Evolutionary conservation across 139 green algal species (phyloP).

Genomic region (Chlorella vulgaris): DNA sequence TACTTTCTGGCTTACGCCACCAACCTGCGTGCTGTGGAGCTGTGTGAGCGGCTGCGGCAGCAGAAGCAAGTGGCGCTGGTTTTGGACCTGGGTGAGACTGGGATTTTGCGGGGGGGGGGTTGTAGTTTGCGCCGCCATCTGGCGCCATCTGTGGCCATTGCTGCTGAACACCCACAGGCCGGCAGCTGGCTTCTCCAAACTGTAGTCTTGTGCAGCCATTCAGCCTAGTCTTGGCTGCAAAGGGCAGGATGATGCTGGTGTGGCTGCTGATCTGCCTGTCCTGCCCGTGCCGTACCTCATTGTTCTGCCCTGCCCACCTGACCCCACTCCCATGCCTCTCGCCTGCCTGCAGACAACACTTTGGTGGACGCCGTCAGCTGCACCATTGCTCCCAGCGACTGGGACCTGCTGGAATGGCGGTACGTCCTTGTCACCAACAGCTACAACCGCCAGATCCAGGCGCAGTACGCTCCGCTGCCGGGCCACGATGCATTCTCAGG

Average conservation of each 20-base stretch:
- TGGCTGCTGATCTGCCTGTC: too few relatives aligned
- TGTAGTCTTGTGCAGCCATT: too few relatives aligned
- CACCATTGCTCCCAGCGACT: conserved; percentile 23
- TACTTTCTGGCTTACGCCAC: conserved; percentile 52
- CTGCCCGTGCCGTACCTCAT: too few relatives aligned
- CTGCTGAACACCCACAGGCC: too few relatives aligned
- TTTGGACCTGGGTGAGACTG: conserved; percentile 22
- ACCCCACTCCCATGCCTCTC: too few relatives aligned
- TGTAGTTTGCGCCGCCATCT: not conserved
- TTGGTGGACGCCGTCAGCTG: conserved; percentile 38
- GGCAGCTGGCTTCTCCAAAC: too few relatives aligned
- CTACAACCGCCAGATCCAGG: conserved; percentile 21
- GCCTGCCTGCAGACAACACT: conserved; percentile 54
- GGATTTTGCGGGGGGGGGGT: not conserved
- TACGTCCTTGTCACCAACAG: conserved; percentile 29
- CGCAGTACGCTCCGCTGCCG: conserved; percentile 35
- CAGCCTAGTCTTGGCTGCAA: too few relatives aligned
- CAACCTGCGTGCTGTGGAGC: conserved; percentile 44
- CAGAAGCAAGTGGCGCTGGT: conserved; percentile 23
- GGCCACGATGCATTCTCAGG: conserved; percentile 22
- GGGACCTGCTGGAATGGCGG: conserved; percentile 40
- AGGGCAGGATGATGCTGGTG: too few relatives aligned
- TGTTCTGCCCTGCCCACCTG: too few relatives aligned
- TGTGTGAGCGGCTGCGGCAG: conserved; percentile 42
- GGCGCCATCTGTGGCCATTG: too few relatives aligned